Conservation (phyloP, 2,329 filamentous ascomycete species). For the Penicillium expansum region DNA sequence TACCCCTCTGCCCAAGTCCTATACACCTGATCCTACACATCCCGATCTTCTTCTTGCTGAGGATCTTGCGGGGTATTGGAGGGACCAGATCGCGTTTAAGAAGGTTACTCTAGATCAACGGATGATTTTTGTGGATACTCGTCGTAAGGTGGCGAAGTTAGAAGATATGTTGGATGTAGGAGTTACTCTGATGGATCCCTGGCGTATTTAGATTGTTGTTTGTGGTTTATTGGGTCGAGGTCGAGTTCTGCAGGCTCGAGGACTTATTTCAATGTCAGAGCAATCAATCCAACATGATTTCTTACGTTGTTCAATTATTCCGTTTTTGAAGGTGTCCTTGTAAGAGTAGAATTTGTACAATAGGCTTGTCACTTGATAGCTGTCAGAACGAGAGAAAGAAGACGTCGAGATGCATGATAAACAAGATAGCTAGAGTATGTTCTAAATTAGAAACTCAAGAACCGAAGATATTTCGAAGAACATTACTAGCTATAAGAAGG, state of each 20-base stretch:
- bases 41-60: background rate
- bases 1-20: background rate
- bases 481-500: no score
- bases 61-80: background rate
- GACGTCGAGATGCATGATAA: background rate
- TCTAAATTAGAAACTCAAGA: background rate
- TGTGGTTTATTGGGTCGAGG: background rate
- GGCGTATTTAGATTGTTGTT: background rate
- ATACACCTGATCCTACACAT: background rate
- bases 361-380: background rate
- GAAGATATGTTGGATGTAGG: slow-evolving; percentile 3
- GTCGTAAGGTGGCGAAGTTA: background rate
- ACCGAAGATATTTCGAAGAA: background rate
- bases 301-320: no score
- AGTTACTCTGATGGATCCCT: background rate
- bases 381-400: background rate
- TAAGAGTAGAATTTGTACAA: background rate
- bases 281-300: background rate
- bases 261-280: background rate
- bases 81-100: background rate
- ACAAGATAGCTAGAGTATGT: background rate
- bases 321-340: background rate
- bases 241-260: no score
- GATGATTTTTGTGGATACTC: background rate
- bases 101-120: background rate